A percentile compares a stretch with the other conserved stretches of the same genome.
Conservation (phyloP, 1,284 basidiomycete genomes). For the Amylostereum areolatum region DNA sequence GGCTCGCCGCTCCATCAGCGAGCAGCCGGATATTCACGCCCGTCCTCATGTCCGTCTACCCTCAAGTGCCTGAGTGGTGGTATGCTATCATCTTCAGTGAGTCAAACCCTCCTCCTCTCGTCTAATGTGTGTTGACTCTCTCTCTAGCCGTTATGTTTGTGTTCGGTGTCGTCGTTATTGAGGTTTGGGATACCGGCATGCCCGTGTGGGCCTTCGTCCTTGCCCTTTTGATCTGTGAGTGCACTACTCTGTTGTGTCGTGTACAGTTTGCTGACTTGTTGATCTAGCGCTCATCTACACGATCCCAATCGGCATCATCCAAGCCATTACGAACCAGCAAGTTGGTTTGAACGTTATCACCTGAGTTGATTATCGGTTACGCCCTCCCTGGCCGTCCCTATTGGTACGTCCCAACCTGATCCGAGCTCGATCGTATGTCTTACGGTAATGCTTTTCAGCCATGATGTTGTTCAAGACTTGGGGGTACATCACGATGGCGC, state of each 20-base stretch:
- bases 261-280: slow-evolving; percentile 35
- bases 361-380: slow-evolving; percentile 40
- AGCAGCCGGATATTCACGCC: slow-evolving; percentile 81
- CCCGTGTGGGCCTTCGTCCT: slow-evolving; percentile 57
- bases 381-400: slow-evolving; percentile 40
- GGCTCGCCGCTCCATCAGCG: slow-evolving; percentile 50
- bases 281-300: slow-evolving; percentile 34
- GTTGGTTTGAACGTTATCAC: slow-evolving; percentile 37
- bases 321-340: slow-evolving; percentile 40
- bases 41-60: slow-evolving; percentile 24
- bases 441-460: slow-evolving; percentile 19
- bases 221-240: slow-evolving; percentile 29
- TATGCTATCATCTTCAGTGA: slow-evolving; percentile 21
- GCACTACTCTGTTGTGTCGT: slow-evolving; percentile 16
- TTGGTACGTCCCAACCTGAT: slow-evolving; percentile 11
- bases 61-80: slow-evolving; percentile 23
- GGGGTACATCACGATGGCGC: slow-evolving; percentile 41
- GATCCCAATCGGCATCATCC: slow-evolving; percentile 51
- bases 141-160: slow-evolving; percentile 41
- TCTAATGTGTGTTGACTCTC: neutral
- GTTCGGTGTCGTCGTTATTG: slow-evolving; percentile 63
- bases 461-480: slow-evolving; percentile 54
- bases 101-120: neutral
- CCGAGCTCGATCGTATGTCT: no score
- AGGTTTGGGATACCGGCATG: slow-evolving; percentile 62